A percentile compares a stretch with the other conserved stretches of the same genome.
These are phyloP conservation scores for Kwoniella shivajii DNA, from an alignment of 1,284 basidiomycete genomes.

Conservation along the genomic window DNA sequence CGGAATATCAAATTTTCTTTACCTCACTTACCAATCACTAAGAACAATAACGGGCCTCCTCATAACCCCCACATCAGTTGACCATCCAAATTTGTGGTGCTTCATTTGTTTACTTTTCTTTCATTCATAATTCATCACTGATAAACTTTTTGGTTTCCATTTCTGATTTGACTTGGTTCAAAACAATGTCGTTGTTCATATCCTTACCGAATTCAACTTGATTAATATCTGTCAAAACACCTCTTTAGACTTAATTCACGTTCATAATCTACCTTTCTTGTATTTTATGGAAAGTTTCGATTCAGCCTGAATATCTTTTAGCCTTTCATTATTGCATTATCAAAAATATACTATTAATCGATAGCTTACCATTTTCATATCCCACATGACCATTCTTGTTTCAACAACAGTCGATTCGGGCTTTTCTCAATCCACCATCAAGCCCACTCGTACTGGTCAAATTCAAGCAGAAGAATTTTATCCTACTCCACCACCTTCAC, in stretches of 20 bases:
- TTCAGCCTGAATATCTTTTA: neutral
- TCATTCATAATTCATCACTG: too few species aligned
- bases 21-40: too few species aligned
- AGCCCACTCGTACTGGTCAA: constrained; percentile 3
- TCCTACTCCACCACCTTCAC: constrained; percentile 31
- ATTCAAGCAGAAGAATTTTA: constrained; percentile 13
- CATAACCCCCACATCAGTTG: neutral
- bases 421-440: neutral
- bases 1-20: too few species aligned
- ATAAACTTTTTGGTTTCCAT: too few species aligned
- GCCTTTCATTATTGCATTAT: neutral
- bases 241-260: neutral
- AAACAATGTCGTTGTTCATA: neutral
- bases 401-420: neutral
- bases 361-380: neutral
- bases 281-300: neutral
- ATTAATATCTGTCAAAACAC: too few species aligned
- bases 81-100: too few species aligned
- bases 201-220: neutral
- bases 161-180: too few species aligned
- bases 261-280: neutral
- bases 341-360: neutral
- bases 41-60: too few species aligned
- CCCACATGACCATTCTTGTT: constrained; percentile 8
- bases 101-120: too few species aligned